phyloP scores from a whole-genome alignment of 192 early-diverging fungal genomes.

The Umbelopsis isabellina region DNA sequence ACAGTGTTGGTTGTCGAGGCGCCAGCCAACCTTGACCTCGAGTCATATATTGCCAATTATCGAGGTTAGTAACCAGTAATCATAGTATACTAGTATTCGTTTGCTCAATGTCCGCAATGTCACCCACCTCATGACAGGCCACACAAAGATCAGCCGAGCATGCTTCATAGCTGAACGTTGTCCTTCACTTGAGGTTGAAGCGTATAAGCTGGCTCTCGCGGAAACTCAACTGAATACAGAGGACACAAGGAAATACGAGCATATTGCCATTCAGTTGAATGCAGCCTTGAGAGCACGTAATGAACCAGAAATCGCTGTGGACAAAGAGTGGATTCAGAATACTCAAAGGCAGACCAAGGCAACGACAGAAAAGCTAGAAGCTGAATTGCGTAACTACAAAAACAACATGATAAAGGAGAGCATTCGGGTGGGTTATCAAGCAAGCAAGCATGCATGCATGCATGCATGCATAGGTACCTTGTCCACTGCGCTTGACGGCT shows the following conservation, averaged over 20 bases:
- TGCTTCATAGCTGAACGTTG: conserved; percentile 77
- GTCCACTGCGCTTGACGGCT: not conserved
- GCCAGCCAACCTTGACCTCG: conserved; percentile 63
- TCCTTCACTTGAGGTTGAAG: conserved; percentile 68
- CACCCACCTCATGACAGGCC: conserved; percentile 50
- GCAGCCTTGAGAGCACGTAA: conserved; percentile 45
- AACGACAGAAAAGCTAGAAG: conserved; percentile 66
- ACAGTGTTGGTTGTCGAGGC: conserved; percentile 37
- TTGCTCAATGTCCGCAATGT: not conserved
- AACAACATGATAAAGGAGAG: conserved; percentile 82
- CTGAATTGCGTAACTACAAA: conserved; percentile 80
- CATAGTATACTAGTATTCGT: not conserved
- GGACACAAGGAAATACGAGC: conserved; percentile 54
- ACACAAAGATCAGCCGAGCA: conserved; percentile 68
- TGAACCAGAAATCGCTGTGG: conserved; percentile 42
- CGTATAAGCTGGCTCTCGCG: conserved; percentile 62
- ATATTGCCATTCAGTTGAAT: conserved; percentile 59
- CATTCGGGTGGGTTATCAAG: conserved; percentile 64
- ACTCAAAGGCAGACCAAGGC: conserved; percentile 52
- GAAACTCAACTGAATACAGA: conserved; percentile 55
- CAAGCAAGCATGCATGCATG: not conserved
- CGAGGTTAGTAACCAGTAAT: conserved; percentile 49
- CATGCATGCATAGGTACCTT: not conserved
- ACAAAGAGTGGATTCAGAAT: conserved; percentile 51
- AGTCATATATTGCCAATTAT: conserved; percentile 68